Evolutionary conservation across 768 basidiomycete species (phyloP), one percentile per base, ranked within the genome.

Genomic region (Mycena crocata): DNA sequence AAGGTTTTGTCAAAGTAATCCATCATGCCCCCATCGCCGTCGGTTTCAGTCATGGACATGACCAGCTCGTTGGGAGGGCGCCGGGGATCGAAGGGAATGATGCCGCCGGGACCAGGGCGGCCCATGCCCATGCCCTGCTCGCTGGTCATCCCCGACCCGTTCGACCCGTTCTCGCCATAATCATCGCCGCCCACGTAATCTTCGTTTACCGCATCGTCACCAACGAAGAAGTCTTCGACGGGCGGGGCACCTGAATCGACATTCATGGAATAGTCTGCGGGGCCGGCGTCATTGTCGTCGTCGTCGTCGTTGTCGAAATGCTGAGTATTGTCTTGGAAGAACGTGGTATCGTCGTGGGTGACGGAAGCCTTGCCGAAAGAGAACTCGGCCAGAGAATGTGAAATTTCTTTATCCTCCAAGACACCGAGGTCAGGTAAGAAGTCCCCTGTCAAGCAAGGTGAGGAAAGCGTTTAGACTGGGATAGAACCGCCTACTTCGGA

Each of bases 1-100:
- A 93, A 86, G 67, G 83, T 89, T 72, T 90, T 86, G 77, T 99
- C 96, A 75, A 99, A 98, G 77, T 97, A 98, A 72, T 96, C 95
- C 62, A 93, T 88, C 62, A 85, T 86, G 3, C 85, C 89, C 5
- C 81, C 83, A n/a, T 83, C 85, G 9, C 77, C 83, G 68, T 86
- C 82, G 3, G 81, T 86, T 54, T 89, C 88, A 4, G 88, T 89
- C 90, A 98, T 93, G 0, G 93, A 93, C 85, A 98, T 87, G 54
- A 96, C 87, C 31, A 97, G 82, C 62, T 93, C 89, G 68, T 89
- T 91, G 9, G 91, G 90, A 46, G 85, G 83, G n/a, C 85, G 83
- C 39, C 93, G 85, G 10, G 96, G 96, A 77, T 98, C 96, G 74
- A 97, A 99, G 2, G 93, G 89, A 15, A 90, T 87, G 63, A 88